Conservation (phyloP, 1,284 basidiomycete genomes). For the Fereydounia khargensis region DNA sequence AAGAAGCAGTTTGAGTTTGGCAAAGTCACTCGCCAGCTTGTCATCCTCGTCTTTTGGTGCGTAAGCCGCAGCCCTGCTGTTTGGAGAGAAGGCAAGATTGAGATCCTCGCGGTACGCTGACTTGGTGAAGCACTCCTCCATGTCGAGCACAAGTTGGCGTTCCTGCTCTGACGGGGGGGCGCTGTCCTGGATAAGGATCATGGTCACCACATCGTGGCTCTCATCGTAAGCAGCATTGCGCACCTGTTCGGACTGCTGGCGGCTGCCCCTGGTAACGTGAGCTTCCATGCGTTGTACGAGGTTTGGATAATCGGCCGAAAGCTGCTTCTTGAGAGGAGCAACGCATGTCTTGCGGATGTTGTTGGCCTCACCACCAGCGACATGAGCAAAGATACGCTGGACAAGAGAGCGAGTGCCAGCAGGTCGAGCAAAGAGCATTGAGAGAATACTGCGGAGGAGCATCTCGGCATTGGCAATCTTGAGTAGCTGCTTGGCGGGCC, state of each 20-base stretch:
- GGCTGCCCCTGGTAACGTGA: slow-evolving; percentile 47
- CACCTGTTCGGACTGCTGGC: slow-evolving; percentile 37
- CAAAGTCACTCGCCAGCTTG: slow-evolving; percentile 44
- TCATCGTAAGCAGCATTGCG: slow-evolving; percentile 27
- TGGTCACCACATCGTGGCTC: slow-evolving; percentile 51
- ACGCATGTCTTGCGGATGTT: slow-evolving; percentile 50
- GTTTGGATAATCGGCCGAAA: slow-evolving; percentile 41
- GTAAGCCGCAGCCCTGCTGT: slow-evolving; percentile 10
- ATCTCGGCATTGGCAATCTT: slow-evolving; percentile 50
- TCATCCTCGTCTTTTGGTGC: slow-evolving; percentile 30
- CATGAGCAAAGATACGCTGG: slow-evolving; percentile 48
- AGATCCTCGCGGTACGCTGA: slow-evolving; percentile 45
- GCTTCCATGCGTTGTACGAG: slow-evolving; percentile 47
- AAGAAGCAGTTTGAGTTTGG: slow-evolving; percentile 48
- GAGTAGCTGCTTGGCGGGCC: slow-evolving; percentile 55
- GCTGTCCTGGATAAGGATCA: slow-evolving; percentile 35
- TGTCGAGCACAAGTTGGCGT: slow-evolving; percentile 39
- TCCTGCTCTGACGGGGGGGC: slow-evolving; percentile 25
- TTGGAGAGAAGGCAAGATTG: slow-evolving; percentile 43
- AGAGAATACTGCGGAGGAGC: slow-evolving; percentile 51
- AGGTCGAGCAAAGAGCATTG: slow-evolving; percentile 48
- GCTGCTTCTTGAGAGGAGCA: slow-evolving; percentile 41
- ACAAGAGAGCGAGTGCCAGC: slow-evolving; percentile 53
- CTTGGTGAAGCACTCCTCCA: slow-evolving; percentile 45
- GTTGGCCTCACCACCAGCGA: slow-evolving; percentile 40